Evolutionary conservation across 305 asterid genomes (phyloP).

Genomic region (Stenogyne calaminthoides): DNA sequence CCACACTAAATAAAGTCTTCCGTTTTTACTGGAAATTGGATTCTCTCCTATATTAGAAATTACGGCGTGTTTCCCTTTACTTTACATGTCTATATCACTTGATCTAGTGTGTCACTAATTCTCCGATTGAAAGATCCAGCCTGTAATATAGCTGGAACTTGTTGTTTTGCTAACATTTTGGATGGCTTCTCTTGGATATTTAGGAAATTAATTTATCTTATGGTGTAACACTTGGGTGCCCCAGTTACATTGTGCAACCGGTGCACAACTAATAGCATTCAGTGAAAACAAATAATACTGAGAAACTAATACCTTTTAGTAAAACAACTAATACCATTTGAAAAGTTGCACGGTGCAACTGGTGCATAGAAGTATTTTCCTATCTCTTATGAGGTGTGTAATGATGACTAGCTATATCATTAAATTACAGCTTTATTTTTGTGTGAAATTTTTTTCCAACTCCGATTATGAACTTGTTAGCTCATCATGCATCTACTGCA

Average conservation of each 20-base stretch:
- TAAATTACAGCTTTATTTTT: conserved; percentile 19
- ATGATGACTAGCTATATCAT: conserved; percentile 28
- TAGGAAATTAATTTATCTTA: conserved; percentile 25
- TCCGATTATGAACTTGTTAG: conserved; percentile 26
- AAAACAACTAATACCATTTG: too few relatives aligned
- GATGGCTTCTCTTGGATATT: too few relatives aligned
- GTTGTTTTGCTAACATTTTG: conserved; percentile 44
- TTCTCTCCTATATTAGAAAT: conserved; percentile 15
- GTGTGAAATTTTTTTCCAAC: conserved; percentile 15
- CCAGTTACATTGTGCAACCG: too few relatives aligned
- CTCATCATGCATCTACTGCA: conserved; percentile 39
- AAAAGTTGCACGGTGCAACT: too few relatives aligned
- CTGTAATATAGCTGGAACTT: conserved; percentile 58
- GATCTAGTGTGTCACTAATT: conserved; percentile 18
- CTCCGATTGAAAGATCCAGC: conserved; percentile 44
- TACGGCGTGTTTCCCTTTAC: conserved; percentile 7
- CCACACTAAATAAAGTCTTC: conserved; percentile 16
- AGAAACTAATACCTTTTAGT: too few relatives aligned
- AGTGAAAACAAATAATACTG: too few relatives aligned
- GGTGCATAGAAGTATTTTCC: too few relatives aligned
- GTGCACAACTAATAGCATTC: too few relatives aligned
- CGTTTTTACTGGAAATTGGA: conserved; percentile 7
- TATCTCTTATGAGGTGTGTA: conserved; percentile 25
- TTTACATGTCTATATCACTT: conserved; percentile 16
- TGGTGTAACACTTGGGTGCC: too few relatives aligned